Conservation (phyloP, 352 stramenopile species). For the Blastocystis sp. region DNA sequence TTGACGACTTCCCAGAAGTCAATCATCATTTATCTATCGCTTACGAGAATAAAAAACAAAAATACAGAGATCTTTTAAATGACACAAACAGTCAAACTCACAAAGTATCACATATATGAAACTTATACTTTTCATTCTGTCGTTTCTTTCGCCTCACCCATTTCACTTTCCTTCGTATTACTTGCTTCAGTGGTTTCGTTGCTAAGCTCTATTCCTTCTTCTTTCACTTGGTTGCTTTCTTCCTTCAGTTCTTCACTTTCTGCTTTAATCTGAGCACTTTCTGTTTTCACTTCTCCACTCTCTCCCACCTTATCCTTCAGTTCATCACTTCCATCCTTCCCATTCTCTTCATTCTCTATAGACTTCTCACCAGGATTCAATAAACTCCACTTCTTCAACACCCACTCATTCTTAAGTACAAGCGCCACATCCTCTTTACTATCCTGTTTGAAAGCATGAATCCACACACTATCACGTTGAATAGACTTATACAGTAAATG, state of each 20-base stretch:
- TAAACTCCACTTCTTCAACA: not conserved
- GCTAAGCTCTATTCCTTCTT: too few relatives aligned
- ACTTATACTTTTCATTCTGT: slow-evolving; percentile 73
- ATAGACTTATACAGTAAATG: not conserved
- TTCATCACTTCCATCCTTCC: not conserved
- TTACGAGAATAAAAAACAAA: not conserved
- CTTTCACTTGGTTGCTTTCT: not conserved
- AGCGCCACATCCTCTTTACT: not conserved
- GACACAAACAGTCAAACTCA: not conserved
- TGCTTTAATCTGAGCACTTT: not conserved
- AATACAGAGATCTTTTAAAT: not conserved
- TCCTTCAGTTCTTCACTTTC: not conserved
- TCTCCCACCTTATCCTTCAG: not conserved
- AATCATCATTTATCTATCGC: not conserved
- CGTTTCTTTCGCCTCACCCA: slow-evolving; percentile 86
- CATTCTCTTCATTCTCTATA: not conserved
- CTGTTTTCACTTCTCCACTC: not conserved
- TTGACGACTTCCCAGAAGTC: not conserved
- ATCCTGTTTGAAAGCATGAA: not conserved
- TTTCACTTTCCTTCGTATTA: slow-evolving; percentile 86
- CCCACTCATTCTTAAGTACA: slow-evolving; percentile 4
- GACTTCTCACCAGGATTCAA: not conserved
- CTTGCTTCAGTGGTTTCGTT: too few relatives aligned
- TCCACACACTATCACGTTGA: not conserved
- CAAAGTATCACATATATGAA: not conserved